Conservation (phyloP, 768 basidiomycete genomes). For the Russula sp. region DNA sequence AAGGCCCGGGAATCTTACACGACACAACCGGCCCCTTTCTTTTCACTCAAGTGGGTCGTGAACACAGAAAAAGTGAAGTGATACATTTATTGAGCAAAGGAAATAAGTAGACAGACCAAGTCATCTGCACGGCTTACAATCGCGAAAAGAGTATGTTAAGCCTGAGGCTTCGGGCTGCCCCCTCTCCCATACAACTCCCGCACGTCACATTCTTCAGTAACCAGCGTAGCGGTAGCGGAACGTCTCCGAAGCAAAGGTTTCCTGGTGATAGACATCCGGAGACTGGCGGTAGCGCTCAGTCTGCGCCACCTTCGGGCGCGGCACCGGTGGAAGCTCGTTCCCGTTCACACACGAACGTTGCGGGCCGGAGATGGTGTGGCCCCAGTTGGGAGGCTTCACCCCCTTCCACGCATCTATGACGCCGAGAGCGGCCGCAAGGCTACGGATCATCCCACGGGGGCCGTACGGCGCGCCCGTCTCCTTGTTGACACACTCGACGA, state of each 20-base stretch:
- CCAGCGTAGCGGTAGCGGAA: constrained; percentile 4
- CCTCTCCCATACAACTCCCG: neutral
- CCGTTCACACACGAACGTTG: neutral
- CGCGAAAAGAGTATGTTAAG: neutral
- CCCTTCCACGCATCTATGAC: constrained; percentile 7
- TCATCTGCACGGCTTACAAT: neutral
- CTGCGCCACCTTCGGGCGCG: neutral
- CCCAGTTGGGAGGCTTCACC: constrained; percentile 15
- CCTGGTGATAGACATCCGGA: neutral
- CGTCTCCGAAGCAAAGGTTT: neutral
- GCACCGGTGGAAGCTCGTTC: neutral
- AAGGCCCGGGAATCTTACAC: too few relatives aligned
- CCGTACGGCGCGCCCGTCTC: constrained; percentile 9
- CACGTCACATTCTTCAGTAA: neutral
- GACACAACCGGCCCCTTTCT: too few relatives aligned
- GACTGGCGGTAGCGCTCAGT: neutral
- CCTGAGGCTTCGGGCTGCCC: too few relatives aligned
- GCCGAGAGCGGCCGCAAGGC: constrained; percentile 15
- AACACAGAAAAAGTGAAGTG: neutral
- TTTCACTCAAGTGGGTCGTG: too few relatives aligned
- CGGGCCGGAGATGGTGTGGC: constrained; percentile 1
- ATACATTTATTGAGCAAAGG: neutral
- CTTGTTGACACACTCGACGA: constrained; percentile 9
- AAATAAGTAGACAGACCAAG: neutral
- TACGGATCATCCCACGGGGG: constrained; percentile 20